Evolutionary conservation across 2,329 filamentous ascomycete species (phyloP), one percentile per base, ranked within the genome.

Genomic region (Pyrenophora graminea): DNA sequence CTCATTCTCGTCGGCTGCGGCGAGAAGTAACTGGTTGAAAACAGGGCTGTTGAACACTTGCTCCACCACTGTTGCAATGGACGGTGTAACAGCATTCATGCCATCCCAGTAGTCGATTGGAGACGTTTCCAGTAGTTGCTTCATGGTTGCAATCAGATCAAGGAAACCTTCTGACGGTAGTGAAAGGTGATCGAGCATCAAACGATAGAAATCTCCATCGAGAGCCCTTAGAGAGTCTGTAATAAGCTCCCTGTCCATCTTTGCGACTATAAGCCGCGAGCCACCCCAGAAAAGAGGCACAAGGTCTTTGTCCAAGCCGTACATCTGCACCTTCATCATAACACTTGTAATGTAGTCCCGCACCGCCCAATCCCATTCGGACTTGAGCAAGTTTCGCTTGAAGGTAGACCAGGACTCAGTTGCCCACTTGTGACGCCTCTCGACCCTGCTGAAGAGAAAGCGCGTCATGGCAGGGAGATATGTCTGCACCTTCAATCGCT

Each of bases 351-450:
- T 78, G 30, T 87, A 85, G 54, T 89, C 87, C 56, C 86, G 86
- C 34, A 97, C 85, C 9, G 90, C 89, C 87, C 89, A 95, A 37
- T 96, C 89, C 68, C 96, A 97, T 58, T 94, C 89, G 31, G 85
- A 80, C 8, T 82, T 78, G 1, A 86, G 85, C 43, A 95, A 81
- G 17, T 80, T 77, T 10, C 84, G 80, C 40, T 82, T 79, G 56
- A 89, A 82, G 33, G 82, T 84, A n/a, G 80, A 79, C 84, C 89
- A 92, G 5, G 85, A 84, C 42, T 81, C 77, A 31, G 80, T 76
- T 1, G 90, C 90, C 81, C 91, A 96, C 36, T 79, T 76, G 33
- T 80, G 80, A 43, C 89, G 84, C 40, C 77, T 76, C 19, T 79
- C 74, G 56, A 93, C 85, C 25, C 83, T 77, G 59, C 89, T 87